Base-by-base conservation (phyloP, 441 rosid species). In the Adansonia rubrostipa region DNA sequence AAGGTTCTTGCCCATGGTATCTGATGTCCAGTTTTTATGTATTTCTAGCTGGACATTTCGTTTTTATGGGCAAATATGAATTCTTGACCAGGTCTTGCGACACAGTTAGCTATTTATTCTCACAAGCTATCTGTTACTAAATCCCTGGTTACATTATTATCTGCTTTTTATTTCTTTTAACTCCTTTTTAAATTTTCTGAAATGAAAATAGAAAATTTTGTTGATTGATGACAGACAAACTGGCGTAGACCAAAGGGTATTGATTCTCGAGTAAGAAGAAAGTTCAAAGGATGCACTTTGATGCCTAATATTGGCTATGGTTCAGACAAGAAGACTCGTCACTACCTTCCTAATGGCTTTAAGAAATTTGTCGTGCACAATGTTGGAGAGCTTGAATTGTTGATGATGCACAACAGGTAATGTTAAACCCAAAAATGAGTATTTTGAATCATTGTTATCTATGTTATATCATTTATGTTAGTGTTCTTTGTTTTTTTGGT, bases 231-330 rank as follows among this genome's bases (percentile, higher is more conserved):
- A 58, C 70, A 92, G 96, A 75, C 81, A 78, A 94, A 80, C 85
- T 94, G 97, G 98, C 91, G 97, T 7, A 86, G 97, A 50, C 97
- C 98, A 0, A 94, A 93, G 86, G 97, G 97, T 90, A 93, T 93
- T 73, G 97, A 94, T 78, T 93, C 97, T 0, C 77, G 98, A 3
- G 97, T 95, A 0, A 78, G 97, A 4, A 89, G 98, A 67, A 93
- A 93, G 93, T 93, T 93, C 88, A 93, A 95, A 70, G 99, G 99
- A 78, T 86, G 86, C 56, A 92, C 97, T 2, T 73, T 95, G 81
- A 93, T 95, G 99, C 99, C 99, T 54, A 95, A 95, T 70, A 87
- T 93, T 42, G 98, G 99, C 2, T 93, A 95, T 9, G 99, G 96
- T 0, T 84, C 94, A 1, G 97, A 95, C 87, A 94, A 92, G 85